phyloP scores from a whole-genome alignment of 352 stramenopile species.

The Pythium pectinolyticum region DNA sequence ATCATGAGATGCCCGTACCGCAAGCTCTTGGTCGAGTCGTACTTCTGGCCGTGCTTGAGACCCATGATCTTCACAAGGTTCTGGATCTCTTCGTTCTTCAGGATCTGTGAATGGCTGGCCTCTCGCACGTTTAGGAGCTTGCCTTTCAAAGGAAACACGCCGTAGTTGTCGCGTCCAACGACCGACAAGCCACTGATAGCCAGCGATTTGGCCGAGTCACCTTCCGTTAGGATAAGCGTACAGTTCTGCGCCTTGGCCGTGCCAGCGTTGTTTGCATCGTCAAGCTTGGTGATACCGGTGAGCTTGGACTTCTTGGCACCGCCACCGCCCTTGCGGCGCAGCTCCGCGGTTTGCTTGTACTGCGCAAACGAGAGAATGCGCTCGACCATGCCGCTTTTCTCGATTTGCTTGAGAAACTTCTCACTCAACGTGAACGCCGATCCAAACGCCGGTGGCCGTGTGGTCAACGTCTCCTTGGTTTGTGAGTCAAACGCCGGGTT shows the following conservation, averaged over 20 bases:
- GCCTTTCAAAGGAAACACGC: slow-evolving; percentile 96
- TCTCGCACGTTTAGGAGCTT: slow-evolving; percentile 99
- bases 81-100: slow-evolving; percentile 98
- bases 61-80: slow-evolving; percentile 97
- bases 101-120: slow-evolving; percentile 94
- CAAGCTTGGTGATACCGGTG: slow-evolving; percentile 94
- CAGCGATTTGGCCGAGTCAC: slow-evolving; percentile 97
- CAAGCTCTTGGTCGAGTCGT: slow-evolving; percentile 85
- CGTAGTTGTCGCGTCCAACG: slow-evolving; percentile 95
- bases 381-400: slow-evolving; percentile 90
- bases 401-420: slow-evolving; percentile 87
- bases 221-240: slow-evolving; percentile 99
- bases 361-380: slow-evolving; percentile 90
- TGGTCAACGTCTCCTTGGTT: slow-evolving; percentile 98
- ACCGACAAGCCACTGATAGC: slow-evolving; percentile 96
- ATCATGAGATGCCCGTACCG: slow-evolving; percentile 99
- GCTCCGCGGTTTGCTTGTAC: slow-evolving; percentile 91
- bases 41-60: slow-evolving; percentile 94
- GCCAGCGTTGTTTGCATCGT: slow-evolving; percentile 97
- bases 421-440: slow-evolving; percentile 86
- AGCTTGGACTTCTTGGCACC: slow-evolving; percentile 82
- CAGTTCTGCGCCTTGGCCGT: slow-evolving; percentile 89
- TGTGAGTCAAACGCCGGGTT: slow-evolving; percentile 98
- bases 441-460: slow-evolving; percentile 77
- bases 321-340: slow-evolving; percentile 83